These are phyloP conservation scores for Periconia sp. DNA, from an alignment of 2,329 filamentous ascomycete genomes.

Conservation along the genomic window DNA sequence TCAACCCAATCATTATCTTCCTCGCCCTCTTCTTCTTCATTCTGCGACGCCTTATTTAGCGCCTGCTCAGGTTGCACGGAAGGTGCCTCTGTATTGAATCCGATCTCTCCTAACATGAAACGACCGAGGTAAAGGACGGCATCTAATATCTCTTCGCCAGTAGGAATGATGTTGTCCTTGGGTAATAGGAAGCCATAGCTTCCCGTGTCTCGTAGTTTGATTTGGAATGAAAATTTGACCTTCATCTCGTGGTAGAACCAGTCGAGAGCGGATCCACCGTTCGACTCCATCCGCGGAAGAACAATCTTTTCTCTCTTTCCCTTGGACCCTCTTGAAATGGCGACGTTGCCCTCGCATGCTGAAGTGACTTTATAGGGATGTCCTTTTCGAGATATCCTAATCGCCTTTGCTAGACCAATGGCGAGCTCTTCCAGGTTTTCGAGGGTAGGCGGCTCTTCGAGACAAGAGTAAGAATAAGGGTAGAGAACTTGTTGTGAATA, in stretches of 20 bases:
- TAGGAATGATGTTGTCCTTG: constrained; percentile 83
- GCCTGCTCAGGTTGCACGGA: constrained; percentile 3
- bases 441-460: constrained; percentile 76
- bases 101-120: constrained; percentile 66
- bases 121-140: constrained; percentile 84
- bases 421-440: constrained; percentile 93
- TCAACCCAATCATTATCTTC: not conserved
- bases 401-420: constrained; percentile 85
- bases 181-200: constrained; percentile 94
- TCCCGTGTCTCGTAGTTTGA: constrained; percentile 91
- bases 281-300: constrained; percentile 68
- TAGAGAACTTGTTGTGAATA: constrained; percentile 96
- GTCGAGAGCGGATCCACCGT: constrained; percentile 87
- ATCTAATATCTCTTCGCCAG: constrained; percentile 84
- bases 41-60: not conserved
- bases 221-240: constrained; percentile 87
- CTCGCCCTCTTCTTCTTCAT: constrained; percentile 4
- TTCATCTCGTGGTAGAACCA: constrained; percentile 92
- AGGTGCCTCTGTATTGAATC: constrained; percentile 21
- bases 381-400: constrained; percentile 79
- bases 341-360: constrained; percentile 82
- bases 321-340: constrained; percentile 40
- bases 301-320: constrained; percentile 36
- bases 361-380: constrained; percentile 71
- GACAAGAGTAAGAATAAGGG: constrained; percentile 88